Conservation (phyloP, 768 basidiomycete species). For the Auriscalpium vulgare region DNA sequence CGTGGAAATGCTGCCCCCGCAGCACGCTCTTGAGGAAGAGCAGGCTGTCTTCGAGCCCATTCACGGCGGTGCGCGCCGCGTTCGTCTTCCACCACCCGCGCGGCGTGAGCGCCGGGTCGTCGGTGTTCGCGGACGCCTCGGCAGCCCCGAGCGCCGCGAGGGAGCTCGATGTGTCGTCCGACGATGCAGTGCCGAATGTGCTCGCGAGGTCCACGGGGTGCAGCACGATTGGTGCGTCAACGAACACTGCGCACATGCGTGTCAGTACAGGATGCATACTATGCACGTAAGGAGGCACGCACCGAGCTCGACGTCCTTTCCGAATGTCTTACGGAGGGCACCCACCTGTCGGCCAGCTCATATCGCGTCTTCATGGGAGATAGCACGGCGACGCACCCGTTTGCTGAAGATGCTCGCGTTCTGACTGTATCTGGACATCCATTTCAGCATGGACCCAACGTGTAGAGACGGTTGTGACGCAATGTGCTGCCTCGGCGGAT, state of each 20-base stretch:
- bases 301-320: constrained; percentile 57
- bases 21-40: constrained; percentile 47
- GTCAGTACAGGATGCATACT: not conserved
- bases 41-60: constrained; percentile 54
- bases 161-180: constrained; percentile 15
- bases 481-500: not conserved
- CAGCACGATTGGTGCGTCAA: constrained; percentile 64
- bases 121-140: constrained; percentile 24
- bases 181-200: constrained; percentile 17
- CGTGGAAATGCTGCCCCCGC: constrained; percentile 55
- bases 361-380: not conserved
- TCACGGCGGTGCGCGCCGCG: constrained; percentile 38
- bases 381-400: constrained; percentile 37
- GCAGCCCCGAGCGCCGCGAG: constrained; percentile 33
- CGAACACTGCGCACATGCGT: constrained; percentile 48
- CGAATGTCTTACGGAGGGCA: constrained; percentile 62
- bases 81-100: constrained; percentile 69
- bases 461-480: not conserved
- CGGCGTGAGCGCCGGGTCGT: constrained; percentile 47
- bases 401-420: constrained; percentile 63
- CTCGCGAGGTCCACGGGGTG: constrained; percentile 52
- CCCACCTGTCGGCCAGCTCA: constrained; percentile 39
- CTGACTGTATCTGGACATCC: constrained; percentile 46
- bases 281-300: constrained; percentile 2
- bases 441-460: not conserved